These are phyloP conservation scores for Venturia effusa DNA, from an alignment of 2,329 filamentous ascomycete species.

Conservation along the genomic window DNA sequence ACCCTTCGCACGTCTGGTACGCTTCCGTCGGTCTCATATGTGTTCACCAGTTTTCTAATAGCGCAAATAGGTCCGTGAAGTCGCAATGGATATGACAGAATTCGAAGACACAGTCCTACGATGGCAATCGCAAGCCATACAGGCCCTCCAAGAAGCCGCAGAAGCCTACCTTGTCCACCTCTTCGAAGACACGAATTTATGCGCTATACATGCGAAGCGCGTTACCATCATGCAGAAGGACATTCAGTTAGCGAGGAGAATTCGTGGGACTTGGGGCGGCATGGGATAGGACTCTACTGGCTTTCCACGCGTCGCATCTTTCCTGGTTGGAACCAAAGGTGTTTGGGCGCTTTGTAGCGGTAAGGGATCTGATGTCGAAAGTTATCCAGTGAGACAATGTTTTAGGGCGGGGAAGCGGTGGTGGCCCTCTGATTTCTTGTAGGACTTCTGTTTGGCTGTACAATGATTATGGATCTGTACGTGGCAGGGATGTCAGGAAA, in stretches of 20 bases:
- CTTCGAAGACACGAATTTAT: slow-evolving; percentile 97
- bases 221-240: slow-evolving; percentile 98
- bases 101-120: slow-evolving; percentile 53
- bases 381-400: neutral
- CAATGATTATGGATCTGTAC: neutral
- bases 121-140: slow-evolving; percentile 97
- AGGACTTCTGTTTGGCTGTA: neutral
- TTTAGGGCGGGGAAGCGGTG: neutral
- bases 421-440: neutral
- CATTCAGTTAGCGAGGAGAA: slow-evolving; percentile 89
- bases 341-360: neutral
- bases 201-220: slow-evolving; percentile 98
- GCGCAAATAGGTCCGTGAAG: slow-evolving; percentile 59
- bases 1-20: slow-evolving; percentile 85
- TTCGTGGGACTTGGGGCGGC: slow-evolving; percentile 50
- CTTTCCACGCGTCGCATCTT: too few species aligned
- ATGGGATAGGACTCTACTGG: too few species aligned
- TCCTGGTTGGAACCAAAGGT: neutral
- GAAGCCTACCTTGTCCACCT: slow-evolving; percentile 98
- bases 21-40: slow-evolving; percentile 12
- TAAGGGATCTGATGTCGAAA: neutral
- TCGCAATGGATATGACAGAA: slow-evolving; percentile 90
- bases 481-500: neutral
- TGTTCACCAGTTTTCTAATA: neutral
- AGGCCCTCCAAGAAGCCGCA: slow-evolving; percentile 94